Conservation (phyloP, 2,329 filamentous ascomycete species). For the Incumbomyces lentus region DNA sequence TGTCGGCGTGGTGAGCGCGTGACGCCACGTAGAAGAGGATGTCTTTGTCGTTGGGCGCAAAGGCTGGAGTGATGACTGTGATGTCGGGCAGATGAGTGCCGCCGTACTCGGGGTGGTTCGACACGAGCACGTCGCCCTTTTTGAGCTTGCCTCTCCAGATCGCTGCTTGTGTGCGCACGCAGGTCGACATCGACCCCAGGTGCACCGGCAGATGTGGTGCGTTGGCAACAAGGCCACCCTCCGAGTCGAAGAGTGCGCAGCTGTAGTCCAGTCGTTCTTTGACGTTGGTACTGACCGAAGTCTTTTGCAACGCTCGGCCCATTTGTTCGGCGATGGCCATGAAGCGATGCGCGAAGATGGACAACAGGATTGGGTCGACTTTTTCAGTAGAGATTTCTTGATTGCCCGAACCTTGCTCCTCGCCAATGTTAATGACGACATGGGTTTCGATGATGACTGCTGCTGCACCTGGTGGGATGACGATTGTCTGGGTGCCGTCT, state of each 20-base stretch:
- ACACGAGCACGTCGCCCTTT: constrained; percentile 70
- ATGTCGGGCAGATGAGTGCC: constrained; percentile 78
- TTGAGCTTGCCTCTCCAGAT: constrained; percentile 72
- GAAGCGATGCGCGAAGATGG: constrained; percentile 47
- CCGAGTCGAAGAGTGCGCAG: constrained; percentile 63
- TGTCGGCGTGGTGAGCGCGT: constrained; percentile 72
- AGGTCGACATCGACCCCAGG: constrained; percentile 69
- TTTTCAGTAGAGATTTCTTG: constrained; percentile 17
- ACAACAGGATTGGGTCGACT: constrained; percentile 43
- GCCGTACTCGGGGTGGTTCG: constrained; percentile 74
- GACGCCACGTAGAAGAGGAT: constrained; percentile 77
- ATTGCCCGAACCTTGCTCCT: constrained; percentile 25
- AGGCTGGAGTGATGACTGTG: constrained; percentile 70
- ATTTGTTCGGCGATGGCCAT: constrained; percentile 52
- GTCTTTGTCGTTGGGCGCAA: constrained; percentile 50
- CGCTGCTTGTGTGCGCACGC: constrained; percentile 61
- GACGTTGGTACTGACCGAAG: constrained; percentile 55
- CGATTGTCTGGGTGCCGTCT: constrained; percentile 68
- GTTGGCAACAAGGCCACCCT: constrained; percentile 64
- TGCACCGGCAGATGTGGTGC: constrained; percentile 70
- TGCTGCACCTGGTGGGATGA: constrained; percentile 67
- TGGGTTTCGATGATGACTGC: constrained; percentile 76
- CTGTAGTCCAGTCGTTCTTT: constrained; percentile 73
- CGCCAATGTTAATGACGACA: constrained; percentile 74
- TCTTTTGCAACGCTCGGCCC: constrained; percentile 47